Base-by-base conservation (phyloP, 805 yeast species). In the Komagataella mondaviorum region DNA sequence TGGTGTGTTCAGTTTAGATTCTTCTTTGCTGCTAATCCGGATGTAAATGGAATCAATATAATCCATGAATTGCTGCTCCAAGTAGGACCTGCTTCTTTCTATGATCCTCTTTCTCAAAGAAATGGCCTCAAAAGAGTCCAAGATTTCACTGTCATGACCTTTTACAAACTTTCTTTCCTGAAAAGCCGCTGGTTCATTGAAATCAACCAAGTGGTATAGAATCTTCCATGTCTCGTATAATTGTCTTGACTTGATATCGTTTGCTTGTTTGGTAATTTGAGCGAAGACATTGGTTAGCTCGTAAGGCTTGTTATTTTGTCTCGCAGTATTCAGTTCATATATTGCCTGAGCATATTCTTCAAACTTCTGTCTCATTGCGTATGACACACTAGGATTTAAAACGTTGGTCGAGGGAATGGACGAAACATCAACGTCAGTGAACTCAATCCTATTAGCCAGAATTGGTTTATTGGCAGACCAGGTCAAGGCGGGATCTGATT, bases 1-100 rank as follows among this genome's bases (percentile, higher is more conserved):
- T 50, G 3, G 54, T 17, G 1, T 55, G 53, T 36, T 57, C 50
- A 49, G 22, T 23, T 47, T 23, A 77, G 75, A 46, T 71, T 77
- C 48, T 59, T 67, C 16, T 69, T 76, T 74, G 12, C 14, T 30
- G n/a, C 39, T 30, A 6, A 30, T 12, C 5, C 39, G 39, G 55
- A 73, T 62, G 66, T 80, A 80, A 56, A 86, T 67, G 47, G 76
- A 78, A 58, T 86, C 88, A 55, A 89, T 78, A 63, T 83, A 80
- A 47, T 78, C 83, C 59, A 78, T 77, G 66, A 89, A 91, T 65
- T 91, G 97, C 7, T 65, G 63, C 62, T 93, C 95, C 55, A 91
- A 71, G 58, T 77, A 83, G 10, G 63, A 57, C 57, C 76, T 78
- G 14, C 93, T 76, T 53, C 77, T 81, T 12, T 63, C 57, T 3